These are phyloP conservation scores for Penicillium nordicum DNA, from an alignment of 2,329 filamentous ascomycete genomes.

Conservation along the genomic window DNA sequence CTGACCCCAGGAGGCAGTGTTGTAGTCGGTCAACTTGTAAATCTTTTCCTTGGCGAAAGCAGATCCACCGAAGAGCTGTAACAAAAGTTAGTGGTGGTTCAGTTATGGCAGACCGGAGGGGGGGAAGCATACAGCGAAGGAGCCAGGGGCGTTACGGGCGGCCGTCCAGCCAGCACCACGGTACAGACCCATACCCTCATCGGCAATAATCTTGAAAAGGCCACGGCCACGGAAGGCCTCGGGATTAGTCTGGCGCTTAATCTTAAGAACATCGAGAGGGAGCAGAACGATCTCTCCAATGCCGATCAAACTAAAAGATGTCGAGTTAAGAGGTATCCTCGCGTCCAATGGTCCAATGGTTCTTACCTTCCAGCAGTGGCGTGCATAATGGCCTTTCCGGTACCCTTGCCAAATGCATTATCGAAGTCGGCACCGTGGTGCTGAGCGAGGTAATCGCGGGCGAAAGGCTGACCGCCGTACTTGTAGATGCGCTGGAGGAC, in stretches of 20 bases:
- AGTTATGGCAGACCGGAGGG: conserved; percentile 17
- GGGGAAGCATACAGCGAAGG: conserved; percentile 71
- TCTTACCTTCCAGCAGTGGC: conserved; percentile 83
- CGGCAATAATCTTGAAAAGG: conserved; percentile 79
- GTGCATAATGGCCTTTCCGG: conserved; percentile 96
- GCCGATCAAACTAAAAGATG: conserved; percentile 69
- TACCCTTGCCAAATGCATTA: conserved; percentile 87
- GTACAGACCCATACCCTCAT: conserved; percentile 95
- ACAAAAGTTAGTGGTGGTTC: conserved; percentile 1
- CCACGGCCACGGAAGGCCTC: conserved; percentile 95
- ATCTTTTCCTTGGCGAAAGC: conserved; percentile 97
- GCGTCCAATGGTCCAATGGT: background rate
- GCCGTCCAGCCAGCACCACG: conserved; percentile 97
- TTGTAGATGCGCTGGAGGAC: conserved; percentile 97
- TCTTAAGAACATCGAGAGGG: conserved; percentile 95
- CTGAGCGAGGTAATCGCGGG: conserved; percentile 77
- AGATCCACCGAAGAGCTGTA: conserved; percentile 88
- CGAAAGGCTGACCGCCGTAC: conserved; percentile 95
- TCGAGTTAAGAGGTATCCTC: conserved; percentile 1
- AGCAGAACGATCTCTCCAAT: conserved; percentile 96
- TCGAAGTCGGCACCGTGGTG: conserved; percentile 85
- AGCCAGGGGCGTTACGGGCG: conserved; percentile 92
- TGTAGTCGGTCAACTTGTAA: conserved; percentile 88
- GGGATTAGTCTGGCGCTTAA: conserved; percentile 98
- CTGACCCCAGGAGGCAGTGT: conserved; percentile 87